Conservation (phyloP, 2,329 filamentous ascomycete genomes). For the Lachnum nothofagi region DNA sequence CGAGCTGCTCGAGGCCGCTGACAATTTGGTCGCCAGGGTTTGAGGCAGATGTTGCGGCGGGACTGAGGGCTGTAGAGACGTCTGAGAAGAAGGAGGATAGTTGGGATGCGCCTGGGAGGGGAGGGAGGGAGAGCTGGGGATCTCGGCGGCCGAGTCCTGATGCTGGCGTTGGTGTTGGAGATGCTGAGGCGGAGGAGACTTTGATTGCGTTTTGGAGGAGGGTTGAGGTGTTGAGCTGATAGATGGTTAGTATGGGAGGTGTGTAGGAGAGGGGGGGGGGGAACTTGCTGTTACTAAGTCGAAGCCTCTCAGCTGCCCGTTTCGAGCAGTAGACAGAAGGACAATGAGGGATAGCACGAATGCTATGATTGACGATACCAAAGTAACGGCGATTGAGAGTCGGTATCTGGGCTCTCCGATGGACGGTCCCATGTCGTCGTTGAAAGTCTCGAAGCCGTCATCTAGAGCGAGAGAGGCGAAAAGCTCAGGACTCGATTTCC, state of each 20-base stretch:
- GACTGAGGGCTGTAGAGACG: conserved; percentile 2
- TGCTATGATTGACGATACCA: conserved; percentile 10
- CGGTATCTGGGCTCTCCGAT: background rate
- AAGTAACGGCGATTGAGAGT: conserved; percentile 7
- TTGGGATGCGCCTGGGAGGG: conserved; percentile 3
- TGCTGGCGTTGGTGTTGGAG: conserved; percentile 1
- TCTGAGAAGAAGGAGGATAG: conserved; percentile 14
- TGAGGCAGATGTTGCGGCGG: background rate
- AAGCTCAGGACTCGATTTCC: too few relatives aligned
- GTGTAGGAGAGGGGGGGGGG: background rate
- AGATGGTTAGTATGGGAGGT: background rate
- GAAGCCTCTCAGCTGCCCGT: conserved; percentile 5
- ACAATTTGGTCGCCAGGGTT: conserved; percentile 1
- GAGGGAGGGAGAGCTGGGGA: background rate
- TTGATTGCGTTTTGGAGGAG: conserved; percentile 19
- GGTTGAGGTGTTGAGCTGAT: conserved; percentile 19
- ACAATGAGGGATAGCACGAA: conserved; percentile 14
- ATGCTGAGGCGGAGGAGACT: conserved; percentile 4
- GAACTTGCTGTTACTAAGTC: conserved; percentile 12
- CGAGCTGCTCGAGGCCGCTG: conserved; percentile 4
- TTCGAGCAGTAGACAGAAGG: conserved; percentile 7
- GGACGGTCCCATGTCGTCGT: too few relatives aligned
- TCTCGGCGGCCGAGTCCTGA: background rate
- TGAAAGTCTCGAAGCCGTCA: too few relatives aligned
- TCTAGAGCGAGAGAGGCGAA: too few relatives aligned